These are phyloP conservation scores for Ganoderma resinaceum DNA, from an alignment of 1,284 basidiomycete genomes.

Conservation along the genomic window DNA sequence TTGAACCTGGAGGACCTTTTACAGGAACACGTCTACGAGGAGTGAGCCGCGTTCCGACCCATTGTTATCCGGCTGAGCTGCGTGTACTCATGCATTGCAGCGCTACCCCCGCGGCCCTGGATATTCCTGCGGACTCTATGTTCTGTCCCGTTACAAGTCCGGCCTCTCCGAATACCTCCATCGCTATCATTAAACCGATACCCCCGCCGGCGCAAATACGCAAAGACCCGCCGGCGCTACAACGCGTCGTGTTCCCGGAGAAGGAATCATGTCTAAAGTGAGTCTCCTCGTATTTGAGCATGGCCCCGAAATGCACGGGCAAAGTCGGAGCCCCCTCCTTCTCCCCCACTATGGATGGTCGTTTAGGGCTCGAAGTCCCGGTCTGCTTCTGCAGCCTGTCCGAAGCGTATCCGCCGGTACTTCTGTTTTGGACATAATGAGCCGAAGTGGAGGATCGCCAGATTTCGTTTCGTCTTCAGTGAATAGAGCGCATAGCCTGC, in stretches of 20 bases:
- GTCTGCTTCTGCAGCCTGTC: background rate
- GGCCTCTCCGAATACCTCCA: conserved; percentile 22
- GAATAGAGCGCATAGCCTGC: background rate
- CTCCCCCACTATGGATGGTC: background rate
- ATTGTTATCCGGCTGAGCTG: conserved; percentile 23
- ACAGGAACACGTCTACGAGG: conserved; percentile 73
- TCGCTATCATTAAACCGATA: conserved; percentile 55
- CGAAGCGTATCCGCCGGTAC: background rate
- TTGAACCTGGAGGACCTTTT: conserved; percentile 75
- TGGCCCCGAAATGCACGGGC: background rate
- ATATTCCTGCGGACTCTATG: conserved; percentile 21
- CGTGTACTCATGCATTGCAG: conserved; percentile 27
- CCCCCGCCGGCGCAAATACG: conserved; percentile 62
- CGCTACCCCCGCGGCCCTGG: conserved; percentile 21
- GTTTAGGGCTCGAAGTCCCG: background rate
- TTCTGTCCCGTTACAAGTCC: conserved; percentile 30
- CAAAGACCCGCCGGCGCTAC: conserved; percentile 56
- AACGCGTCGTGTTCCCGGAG: conserved; percentile 69
- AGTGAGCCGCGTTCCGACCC: conserved; percentile 53
- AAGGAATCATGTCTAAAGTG: conserved; percentile 80
- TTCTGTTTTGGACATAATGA: background rate
- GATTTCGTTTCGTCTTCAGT: background rate
- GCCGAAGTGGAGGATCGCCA: background rate
- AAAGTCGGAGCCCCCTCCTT: background rate
- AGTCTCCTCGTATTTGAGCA: conserved; percentile 34